These are phyloP conservation scores for Dendryphion nanum DNA, from an alignment of 2,329 filamentous ascomycete species.

Conservation along the genomic window DNA sequence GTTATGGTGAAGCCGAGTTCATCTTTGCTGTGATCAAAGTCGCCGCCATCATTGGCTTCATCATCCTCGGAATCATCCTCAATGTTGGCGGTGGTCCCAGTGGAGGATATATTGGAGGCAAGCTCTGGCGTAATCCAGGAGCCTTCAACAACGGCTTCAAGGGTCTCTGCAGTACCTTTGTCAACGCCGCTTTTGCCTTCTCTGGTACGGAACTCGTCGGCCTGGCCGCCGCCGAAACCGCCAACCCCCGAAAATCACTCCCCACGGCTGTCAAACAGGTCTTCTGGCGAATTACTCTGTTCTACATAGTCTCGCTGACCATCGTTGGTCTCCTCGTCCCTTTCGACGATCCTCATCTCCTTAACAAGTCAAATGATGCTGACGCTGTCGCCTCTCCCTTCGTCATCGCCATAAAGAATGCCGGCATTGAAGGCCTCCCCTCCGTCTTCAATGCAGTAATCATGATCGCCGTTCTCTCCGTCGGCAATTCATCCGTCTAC, in stretches of 20 bases:
- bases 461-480: slow-evolving; percentile 82
- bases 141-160: slow-evolving; percentile 83
- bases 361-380: slow-evolving; percentile 56
- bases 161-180: slow-evolving; percentile 75
- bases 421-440: slow-evolving; percentile 76
- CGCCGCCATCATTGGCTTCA: slow-evolving; percentile 81
- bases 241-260: slow-evolving; percentile 77
- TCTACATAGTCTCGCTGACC: slow-evolving; percentile 81
- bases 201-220: slow-evolving; percentile 76
- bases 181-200: slow-evolving; percentile 74
- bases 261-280: slow-evolving; percentile 92
- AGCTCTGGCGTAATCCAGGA: slow-evolving; percentile 76
- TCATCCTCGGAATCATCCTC: slow-evolving; percentile 79
- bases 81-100: slow-evolving; percentile 68
- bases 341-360: slow-evolving; percentile 64
- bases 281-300: slow-evolving; percentile 86
- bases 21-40: slow-evolving; percentile 85
- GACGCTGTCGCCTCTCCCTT: slow-evolving; percentile 82
- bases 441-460: slow-evolving; percentile 96
- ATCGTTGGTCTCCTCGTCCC: slow-evolving; percentile 81
- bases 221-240: slow-evolving; percentile 74
- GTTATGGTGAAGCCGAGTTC: slow-evolving; percentile 88
- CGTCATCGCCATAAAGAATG: slow-evolving; percentile 85
- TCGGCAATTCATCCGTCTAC: slow-evolving; percentile 89
- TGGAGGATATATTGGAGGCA: slow-evolving; percentile 74